Evolutionary conservation across 306 rosid genomes (phyloP).

Genomic region (Aeschynomene evenia): DNA sequence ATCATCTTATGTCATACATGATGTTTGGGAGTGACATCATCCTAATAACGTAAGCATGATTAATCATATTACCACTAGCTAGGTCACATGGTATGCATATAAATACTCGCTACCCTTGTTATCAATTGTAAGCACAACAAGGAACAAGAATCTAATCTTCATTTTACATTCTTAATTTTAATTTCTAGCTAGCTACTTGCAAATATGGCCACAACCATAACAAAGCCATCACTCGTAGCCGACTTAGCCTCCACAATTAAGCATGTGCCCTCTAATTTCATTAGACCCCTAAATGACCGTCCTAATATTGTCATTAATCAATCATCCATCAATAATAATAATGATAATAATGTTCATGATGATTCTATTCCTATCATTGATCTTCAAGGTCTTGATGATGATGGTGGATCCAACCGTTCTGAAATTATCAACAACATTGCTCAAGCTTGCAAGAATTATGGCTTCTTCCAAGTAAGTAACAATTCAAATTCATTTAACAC

Average conservation of each 20-base stretch:
- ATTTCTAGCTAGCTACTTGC: too few relatives aligned
- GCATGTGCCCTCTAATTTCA: constrained; percentile 35
- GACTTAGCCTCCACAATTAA: constrained; percentile 26
- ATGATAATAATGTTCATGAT: background rate
- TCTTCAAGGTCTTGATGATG: constrained; percentile 14
- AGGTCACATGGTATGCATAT: background rate
- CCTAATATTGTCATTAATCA: constrained; percentile 11
- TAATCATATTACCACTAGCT: background rate
- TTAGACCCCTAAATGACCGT: constrained; percentile 34
- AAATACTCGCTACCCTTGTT: too few relatives aligned
- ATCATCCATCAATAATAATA: too few relatives aligned
- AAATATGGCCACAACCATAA: background rate
- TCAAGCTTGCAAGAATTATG: constrained; percentile 54
- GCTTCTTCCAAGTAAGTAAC: constrained; percentile 54
- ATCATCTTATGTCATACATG: too few relatives aligned
- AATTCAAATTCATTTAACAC: background rate
- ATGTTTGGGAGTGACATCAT: too few relatives aligned
- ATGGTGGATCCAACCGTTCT: background rate
- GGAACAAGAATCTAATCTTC: too few relatives aligned
- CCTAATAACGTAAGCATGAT: too few relatives aligned
- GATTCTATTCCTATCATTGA: constrained; percentile 27
- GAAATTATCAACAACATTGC: constrained; percentile 29
- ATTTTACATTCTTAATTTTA: too few relatives aligned
- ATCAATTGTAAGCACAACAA: too few relatives aligned
- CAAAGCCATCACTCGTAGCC: constrained; percentile 26